phyloP scores from a whole-genome alignment of 2,329 filamentous ascomycete genomes.

The Pseudogymnoascus sp. region DNA sequence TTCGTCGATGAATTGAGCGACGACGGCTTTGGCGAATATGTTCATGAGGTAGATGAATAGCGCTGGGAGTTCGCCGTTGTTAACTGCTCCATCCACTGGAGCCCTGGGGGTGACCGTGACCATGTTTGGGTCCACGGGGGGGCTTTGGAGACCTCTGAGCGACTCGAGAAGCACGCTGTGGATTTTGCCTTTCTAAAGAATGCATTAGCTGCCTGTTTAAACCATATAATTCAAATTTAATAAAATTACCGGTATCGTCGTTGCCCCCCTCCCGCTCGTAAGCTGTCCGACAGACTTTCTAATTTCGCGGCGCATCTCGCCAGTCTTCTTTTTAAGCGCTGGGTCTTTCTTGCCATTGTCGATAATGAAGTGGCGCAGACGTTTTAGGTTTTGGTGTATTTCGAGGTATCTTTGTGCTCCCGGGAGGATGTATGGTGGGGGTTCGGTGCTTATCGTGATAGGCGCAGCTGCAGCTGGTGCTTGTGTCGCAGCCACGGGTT shows the following conservation, averaged over 20 bases:
- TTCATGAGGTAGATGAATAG: slow-evolving; percentile 71
- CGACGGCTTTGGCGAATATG: slow-evolving; percentile 65
- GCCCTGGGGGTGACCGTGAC: slow-evolving; percentile 42
- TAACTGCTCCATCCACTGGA: slow-evolving; percentile 42
- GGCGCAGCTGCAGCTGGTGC: neutral
- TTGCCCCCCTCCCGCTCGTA: slow-evolving; percentile 57
- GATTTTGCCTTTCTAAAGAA: slow-evolving; percentile 40
- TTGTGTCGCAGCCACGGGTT: neutral
- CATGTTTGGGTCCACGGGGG: slow-evolving; percentile 46
- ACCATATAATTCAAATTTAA: neutral
- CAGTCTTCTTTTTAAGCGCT: slow-evolving; percentile 57
- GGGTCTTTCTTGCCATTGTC: slow-evolving; percentile 49
- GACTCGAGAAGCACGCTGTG: slow-evolving; percentile 46
- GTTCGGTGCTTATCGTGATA: neutral
- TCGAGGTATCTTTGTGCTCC: slow-evolving; percentile 42
- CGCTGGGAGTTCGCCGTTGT: slow-evolving; percentile 52
- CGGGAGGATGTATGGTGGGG: slow-evolving; percentile 20
- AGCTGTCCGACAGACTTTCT: slow-evolving; percentile 68
- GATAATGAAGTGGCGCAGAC: slow-evolving; percentile 46
- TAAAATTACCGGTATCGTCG: slow-evolving; percentile 47
- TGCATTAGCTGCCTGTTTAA: slow-evolving; percentile 10
- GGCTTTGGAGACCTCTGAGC: slow-evolving; percentile 44
- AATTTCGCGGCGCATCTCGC: slow-evolving; percentile 66
- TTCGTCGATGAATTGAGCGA: slow-evolving; percentile 64
- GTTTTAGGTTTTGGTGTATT: slow-evolving; percentile 63